A percentile compares a stretch with the other conserved stretches of the same genome.
These are phyloP conservation scores for Sicyos edulis DNA, from an alignment of 306 rosid species.

Conservation along the genomic window DNA sequence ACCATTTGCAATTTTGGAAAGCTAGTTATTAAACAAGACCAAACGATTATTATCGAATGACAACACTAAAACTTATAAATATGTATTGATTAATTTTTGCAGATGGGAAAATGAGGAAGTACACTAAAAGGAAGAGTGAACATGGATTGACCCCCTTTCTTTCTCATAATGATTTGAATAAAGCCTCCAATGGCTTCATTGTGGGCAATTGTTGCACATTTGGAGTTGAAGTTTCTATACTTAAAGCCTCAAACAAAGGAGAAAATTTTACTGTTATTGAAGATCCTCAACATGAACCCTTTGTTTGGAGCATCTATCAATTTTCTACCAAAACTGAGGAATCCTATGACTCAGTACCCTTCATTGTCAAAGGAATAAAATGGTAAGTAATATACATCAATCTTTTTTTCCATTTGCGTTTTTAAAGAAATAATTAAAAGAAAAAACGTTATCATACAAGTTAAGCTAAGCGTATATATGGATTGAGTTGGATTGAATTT, in stretches of 20 bases:
- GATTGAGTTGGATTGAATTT: too few relatives aligned
- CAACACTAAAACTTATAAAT: neutral
- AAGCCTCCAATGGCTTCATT: conserved; percentile 19
- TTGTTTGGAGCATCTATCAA: neutral
- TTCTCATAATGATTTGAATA: neutral
- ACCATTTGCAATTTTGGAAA: neutral
- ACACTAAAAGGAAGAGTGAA: conserved; percentile 12
- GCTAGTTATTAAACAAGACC: neutral
- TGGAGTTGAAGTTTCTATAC: conserved; percentile 19
- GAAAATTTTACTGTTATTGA: neutral
- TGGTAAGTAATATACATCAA: neutral
- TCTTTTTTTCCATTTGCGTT: neutral
- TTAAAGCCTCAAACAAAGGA: conserved; percentile 3
- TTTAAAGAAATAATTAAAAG: neutral
- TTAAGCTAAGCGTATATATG: too few relatives aligned
- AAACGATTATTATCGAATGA: neutral
- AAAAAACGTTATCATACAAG: neutral
- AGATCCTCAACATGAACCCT: conserved; percentile 6
- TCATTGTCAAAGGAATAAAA: conserved; percentile 18
- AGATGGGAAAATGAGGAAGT: conserved; percentile 10
- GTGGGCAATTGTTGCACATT: conserved; percentile 1
- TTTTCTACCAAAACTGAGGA: neutral
- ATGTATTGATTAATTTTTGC: neutral
- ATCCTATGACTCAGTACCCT: neutral
- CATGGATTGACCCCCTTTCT: conserved; percentile 13